phyloP scores from a whole-genome alignment of 2,329 filamentous ascomycete genomes.

The Pseudocercospora cruenta region DNA sequence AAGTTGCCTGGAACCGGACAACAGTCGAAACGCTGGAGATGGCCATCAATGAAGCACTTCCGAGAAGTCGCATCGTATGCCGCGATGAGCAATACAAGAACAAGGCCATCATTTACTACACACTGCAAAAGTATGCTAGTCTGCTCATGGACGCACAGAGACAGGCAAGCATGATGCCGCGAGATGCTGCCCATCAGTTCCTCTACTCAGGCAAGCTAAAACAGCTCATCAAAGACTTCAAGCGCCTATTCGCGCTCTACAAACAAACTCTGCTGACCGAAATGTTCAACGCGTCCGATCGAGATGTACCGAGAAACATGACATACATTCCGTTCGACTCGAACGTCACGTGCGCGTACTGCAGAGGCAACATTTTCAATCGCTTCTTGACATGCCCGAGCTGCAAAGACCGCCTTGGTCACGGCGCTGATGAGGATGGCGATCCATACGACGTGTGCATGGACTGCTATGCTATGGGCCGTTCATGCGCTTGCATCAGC shows the following conservation, averaged over 20 bases:
- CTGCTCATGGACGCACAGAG: constrained; percentile 62
- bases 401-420: constrained; percentile 70
- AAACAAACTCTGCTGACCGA: constrained; percentile 81
- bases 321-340: constrained; percentile 84
- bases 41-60: constrained; percentile 83
- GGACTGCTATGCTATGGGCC: constrained; percentile 98
- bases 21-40: constrained; percentile 88
- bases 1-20: constrained; percentile 96
- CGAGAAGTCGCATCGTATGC: constrained; percentile 86
- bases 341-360: constrained; percentile 94
- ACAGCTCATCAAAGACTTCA: constrained; percentile 82
- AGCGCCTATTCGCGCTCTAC: constrained; percentile 75
- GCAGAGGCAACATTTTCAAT: constrained; percentile 95
- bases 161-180: constrained; percentile 45
- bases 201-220: constrained; percentile 58
- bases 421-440: constrained; percentile 64
- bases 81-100: constrained; percentile 99
- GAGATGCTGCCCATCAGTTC: constrained; percentile 34
- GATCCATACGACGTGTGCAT: constrained; percentile 96
- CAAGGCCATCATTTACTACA: constrained; percentile 91
- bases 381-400: constrained; percentile 89
- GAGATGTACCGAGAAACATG: constrained; percentile 65
- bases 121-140: constrained; percentile 74
- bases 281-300: constrained; percentile 69
- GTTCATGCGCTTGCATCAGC: constrained; percentile 87